Evolutionary conservation across 2,329 filamentous ascomycete species (phyloP).

Genomic region (Periconia macrospinosa): DNA sequence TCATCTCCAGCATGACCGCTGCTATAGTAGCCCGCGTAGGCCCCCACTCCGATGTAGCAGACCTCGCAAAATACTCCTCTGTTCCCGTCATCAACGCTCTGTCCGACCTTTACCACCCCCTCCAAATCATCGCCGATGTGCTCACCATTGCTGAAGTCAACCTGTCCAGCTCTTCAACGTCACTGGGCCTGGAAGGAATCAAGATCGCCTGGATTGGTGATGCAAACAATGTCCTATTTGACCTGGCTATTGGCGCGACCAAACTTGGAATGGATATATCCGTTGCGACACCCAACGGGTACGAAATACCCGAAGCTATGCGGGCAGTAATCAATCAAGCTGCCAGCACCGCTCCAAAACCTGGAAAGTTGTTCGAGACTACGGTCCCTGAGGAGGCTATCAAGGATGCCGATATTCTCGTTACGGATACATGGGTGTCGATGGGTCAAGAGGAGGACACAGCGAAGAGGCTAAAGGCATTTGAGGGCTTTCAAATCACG

Average conservation of each 20-base stretch:
- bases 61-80: constrained; percentile 51
- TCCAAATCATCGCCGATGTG: constrained; percentile 93
- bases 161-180: constrained; percentile 49
- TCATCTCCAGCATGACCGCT: constrained; percentile 76
- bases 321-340: constrained; percentile 69
- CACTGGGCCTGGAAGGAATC: constrained; percentile 74
- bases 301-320: constrained; percentile 78
- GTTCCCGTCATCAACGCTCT: constrained; percentile 62
- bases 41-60: constrained; percentile 53
- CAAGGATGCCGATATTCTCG: constrained; percentile 82
- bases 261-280: constrained; percentile 86
- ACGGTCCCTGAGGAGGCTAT: constrained; percentile 81
- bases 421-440: constrained; percentile 97
- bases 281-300: constrained; percentile 84
- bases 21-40: constrained; percentile 56
- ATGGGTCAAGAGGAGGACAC: constrained; percentile 96
- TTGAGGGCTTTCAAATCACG: constrained; percentile 90
- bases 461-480: constrained; percentile 74
- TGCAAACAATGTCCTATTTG: constrained; percentile 95
- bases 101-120: constrained; percentile 87
- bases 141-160: constrained; percentile 85
- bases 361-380: constrained; percentile 74
- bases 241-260: constrained; percentile 82
- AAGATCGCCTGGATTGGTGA: constrained; percentile 97
- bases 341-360: constrained; percentile 56